These are phyloP conservation scores for Tribonema minus DNA, from an alignment of 108 stramenopile genomes.

Conservation along the genomic window DNA sequence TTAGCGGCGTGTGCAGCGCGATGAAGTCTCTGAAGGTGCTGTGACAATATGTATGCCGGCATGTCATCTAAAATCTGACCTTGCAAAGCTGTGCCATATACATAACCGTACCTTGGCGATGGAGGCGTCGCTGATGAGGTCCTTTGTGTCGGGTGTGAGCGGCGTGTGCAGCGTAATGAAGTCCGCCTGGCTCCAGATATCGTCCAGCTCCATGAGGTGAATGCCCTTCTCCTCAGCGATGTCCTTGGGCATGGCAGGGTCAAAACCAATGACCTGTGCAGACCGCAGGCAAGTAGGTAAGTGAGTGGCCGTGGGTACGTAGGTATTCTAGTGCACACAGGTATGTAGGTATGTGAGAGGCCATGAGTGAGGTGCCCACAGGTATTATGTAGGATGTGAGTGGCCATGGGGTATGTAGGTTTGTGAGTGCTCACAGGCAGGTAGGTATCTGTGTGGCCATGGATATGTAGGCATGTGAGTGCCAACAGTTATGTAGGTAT, in stretches of 20 bases:
- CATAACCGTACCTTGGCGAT: constrained; percentile 30
- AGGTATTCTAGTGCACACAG: background rate
- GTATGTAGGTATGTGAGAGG: too few species aligned
- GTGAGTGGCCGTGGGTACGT: background rate
- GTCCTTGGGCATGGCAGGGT: constrained; percentile 42
- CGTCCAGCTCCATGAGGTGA: constrained; percentile 31
- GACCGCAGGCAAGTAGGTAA: background rate
- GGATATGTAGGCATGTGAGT: too few species aligned
- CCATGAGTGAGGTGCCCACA: too few species aligned
- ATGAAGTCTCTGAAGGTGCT: too few species aligned
- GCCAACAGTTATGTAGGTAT: too few species aligned
- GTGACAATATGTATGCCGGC: too few species aligned
- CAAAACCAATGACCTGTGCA: constrained; percentile 46
- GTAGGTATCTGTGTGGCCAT: too few species aligned
- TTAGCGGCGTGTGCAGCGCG: constrained; percentile 56
- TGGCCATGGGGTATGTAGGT: too few species aligned
- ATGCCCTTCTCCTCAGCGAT: constrained; percentile 37
- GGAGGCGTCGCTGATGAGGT: constrained; percentile 46
- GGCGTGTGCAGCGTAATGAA: constrained; percentile 59
- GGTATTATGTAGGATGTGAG: too few species aligned
- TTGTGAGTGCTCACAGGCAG: too few species aligned
- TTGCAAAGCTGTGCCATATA: too few species aligned
- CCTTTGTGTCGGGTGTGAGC: constrained; percentile 53
- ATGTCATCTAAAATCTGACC: too few species aligned
- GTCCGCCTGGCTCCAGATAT: constrained; percentile 47